These are phyloP conservation scores for Pugionium cornutum DNA, from an alignment of 345 rosid species.

Conservation along the genomic window DNA sequence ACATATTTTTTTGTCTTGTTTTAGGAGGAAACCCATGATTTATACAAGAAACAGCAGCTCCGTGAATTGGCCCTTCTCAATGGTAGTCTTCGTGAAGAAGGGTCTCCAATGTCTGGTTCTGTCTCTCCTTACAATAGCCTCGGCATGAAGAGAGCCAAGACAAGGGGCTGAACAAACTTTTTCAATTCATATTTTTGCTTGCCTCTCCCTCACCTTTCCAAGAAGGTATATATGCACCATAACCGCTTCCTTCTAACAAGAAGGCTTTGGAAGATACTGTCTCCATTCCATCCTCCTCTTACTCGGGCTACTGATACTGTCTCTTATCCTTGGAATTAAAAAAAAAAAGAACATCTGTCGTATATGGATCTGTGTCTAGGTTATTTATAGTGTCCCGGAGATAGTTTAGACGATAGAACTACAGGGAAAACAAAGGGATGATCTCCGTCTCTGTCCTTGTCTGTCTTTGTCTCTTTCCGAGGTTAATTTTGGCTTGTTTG, in stretches of 20 bases:
- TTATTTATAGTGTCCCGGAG: conserved; percentile 30
- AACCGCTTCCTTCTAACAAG: conserved; percentile 38
- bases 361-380: conserved; percentile 32
- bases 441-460: conserved; percentile 19
- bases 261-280: conserved; percentile 36
- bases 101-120: conserved; percentile 96
- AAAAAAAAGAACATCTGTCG: conserved; percentile 23
- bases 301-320: conserved; percentile 35
- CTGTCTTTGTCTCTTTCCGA: conserved; percentile 27
- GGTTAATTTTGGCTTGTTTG: conserved; percentile 30
- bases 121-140: conserved; percentile 92
- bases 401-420: conserved; percentile 29
- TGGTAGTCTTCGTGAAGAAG: conserved; percentile 93
- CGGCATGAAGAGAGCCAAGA: conserved; percentile 98
- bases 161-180: conserved; percentile 60
- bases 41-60: conserved; percentile 95
- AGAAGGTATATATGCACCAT: conserved; percentile 40
- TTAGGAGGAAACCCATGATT: conserved; percentile 93
- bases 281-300: conserved; percentile 31
- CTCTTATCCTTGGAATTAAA: conserved; percentile 38
- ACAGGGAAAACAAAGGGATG: conserved; percentile 20
- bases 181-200: background rate
- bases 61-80: conserved; percentile 94
- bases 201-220: conserved; percentile 36
- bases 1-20: background rate